Base-by-base conservation (phyloP, 129 eudicot species). In the Centella asiatica region DNA sequence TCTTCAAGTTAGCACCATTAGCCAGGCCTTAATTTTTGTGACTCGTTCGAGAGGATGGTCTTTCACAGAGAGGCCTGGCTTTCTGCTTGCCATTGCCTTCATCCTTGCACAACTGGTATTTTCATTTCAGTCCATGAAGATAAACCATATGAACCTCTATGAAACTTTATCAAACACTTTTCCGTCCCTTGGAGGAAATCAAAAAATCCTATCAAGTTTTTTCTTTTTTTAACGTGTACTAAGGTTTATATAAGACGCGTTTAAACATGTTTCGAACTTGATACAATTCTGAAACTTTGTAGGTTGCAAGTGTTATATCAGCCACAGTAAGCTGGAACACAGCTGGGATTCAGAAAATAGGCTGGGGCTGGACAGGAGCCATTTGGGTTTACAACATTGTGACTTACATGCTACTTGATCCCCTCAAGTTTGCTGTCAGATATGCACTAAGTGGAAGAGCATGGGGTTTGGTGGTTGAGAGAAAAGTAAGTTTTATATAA, bases 381-480 rank as follows among this genome's bases (percentile, higher is more conserved):
- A 56, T 56, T 4, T 56, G 61, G 61, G 12, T 56, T 23, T 56
- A 18, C 61, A 56, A 28, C 18, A 29, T 56, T 12, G 61, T 56
- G 7, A 56, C 61, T 1, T 56, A 56, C 42, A 56, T 56, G 42
- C 28, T 56, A 31, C 61, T 56, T 56, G 61, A 56, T 4, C 61
- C 61, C 0, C 61, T 56, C 61, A 56, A 56, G 29, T 56, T 56
- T 31, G 61, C 61, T 25, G 61, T 56, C 7, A 39, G 29, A 8
- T 56, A 56, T 56, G 61, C 61, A 56, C 61, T 56, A 1, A 56
- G 61, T 56, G 61, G 61, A 56, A 56, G 40, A 56, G 61, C 61
- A 6, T 56, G 61, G 61, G 42, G 61, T 2, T 56, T 56, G 61
- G 61, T 56, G 19, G 61, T 56, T 10, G 61, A 56, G 17, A 56